phyloP scores from a whole-genome alignment of 1,284 basidiomycete genomes.

The Naganishia cerealis region DNA sequence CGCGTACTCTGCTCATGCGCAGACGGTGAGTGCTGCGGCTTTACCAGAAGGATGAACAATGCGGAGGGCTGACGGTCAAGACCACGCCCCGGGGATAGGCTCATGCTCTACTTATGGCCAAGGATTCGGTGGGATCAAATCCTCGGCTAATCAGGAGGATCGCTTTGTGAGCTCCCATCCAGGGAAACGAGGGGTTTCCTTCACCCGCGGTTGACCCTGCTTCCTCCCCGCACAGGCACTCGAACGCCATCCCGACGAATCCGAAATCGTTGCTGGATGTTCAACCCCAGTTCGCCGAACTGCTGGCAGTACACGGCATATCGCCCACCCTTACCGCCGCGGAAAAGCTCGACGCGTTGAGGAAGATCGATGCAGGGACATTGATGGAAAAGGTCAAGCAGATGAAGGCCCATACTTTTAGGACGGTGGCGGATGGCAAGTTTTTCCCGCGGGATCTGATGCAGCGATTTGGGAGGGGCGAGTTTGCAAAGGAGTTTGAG shows the following conservation, averaged over 20 bases:
- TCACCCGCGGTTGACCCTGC: too few relatives aligned
- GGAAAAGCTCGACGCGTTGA: slow-evolving; percentile 4
- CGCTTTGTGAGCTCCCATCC: background rate
- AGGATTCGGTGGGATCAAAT: background rate
- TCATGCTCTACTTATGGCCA: background rate
- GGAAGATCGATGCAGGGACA: background rate
- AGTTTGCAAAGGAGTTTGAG: slow-evolving; percentile 15
- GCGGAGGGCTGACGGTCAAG: too few relatives aligned
- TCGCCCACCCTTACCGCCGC: background rate
- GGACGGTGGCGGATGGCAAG: slow-evolving; percentile 13
- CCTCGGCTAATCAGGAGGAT: background rate
- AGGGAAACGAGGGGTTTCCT: too few relatives aligned
- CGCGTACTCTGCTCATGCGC: background rate
- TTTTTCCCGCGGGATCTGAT: slow-evolving; percentile 11
- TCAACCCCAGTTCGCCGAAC: slow-evolving; percentile 13
- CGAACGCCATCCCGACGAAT: slow-evolving; percentile 8
- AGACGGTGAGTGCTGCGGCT: background rate
- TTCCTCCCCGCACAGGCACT: slow-evolving; percentile 2
- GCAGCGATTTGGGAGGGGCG: background rate
- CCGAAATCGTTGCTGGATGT: slow-evolving; percentile 11
- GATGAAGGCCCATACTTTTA: slow-evolving; percentile 10
- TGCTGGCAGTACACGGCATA: slow-evolving; percentile 2
- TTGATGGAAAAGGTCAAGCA: slow-evolving; percentile 3
- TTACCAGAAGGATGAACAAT: too few relatives aligned
- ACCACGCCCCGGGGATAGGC: too few relatives aligned